These are phyloP conservation scores for Fusarium coicis DNA, from an alignment of 2,329 filamentous ascomycete genomes.

Conservation along the genomic window DNA sequence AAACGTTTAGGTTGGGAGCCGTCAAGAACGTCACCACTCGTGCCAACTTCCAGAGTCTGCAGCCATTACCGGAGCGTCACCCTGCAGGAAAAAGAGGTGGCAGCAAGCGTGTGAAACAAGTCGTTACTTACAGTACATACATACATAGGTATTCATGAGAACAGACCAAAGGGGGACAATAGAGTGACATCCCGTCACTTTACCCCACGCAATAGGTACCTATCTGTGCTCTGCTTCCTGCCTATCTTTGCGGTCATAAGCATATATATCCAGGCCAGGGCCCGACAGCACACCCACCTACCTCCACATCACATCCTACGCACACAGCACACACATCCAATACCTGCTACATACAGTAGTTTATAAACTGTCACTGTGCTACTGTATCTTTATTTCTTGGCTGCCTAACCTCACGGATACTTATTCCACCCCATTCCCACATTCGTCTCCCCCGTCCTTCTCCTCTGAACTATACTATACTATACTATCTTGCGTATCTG, in stretches of 20 bases:
- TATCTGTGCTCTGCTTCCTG: neutral
- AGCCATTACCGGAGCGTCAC: constrained; percentile 18
- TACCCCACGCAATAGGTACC: constrained; percentile 24
- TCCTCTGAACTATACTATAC: neutral
- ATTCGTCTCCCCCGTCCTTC: neutral
- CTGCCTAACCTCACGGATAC: constrained; percentile 22
- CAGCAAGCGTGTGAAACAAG: constrained; percentile 22
- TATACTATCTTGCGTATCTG: neutral
- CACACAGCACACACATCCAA: neutral
- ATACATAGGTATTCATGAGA: neutral
- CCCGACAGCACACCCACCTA: constrained; percentile 11
- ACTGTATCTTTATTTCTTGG: constrained; percentile 18
- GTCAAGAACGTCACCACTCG: constrained; percentile 28
- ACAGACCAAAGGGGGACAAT: constrained; percentile 5
- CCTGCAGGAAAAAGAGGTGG: constrained; percentile 16
- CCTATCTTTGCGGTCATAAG: constrained; percentile 6
- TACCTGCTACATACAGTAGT: constrained; percentile 5
- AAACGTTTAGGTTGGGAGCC: neutral
- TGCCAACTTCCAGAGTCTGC: constrained; percentile 12
- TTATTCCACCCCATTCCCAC: constrained; percentile 23
- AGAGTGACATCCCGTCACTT: constrained; percentile 27
- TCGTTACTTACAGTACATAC: neutral
- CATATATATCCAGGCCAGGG: constrained; percentile 17
- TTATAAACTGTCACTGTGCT: constrained; percentile 8
- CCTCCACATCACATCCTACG: neutral